These are phyloP conservation scores for Stagonosporopsis vannaccii DNA, from an alignment of 2,329 filamentous ascomycete species.

Conservation along the genomic window DNA sequence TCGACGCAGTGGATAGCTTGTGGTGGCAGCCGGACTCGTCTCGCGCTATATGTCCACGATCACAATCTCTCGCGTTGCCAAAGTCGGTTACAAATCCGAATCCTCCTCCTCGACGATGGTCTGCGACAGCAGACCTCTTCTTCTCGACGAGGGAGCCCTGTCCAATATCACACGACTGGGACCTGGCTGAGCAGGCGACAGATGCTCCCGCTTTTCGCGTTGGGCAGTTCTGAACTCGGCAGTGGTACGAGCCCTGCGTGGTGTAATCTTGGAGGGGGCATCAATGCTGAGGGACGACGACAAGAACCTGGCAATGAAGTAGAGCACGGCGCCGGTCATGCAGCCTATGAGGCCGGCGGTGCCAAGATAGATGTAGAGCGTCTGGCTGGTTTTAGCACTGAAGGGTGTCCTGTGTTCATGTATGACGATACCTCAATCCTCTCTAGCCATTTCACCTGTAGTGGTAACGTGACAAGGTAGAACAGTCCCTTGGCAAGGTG, in stretches of 20 bases:
- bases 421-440: slow-evolving; percentile 61
- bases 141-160: slow-evolving; percentile 39
- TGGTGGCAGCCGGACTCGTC: background rate
- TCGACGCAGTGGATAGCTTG: background rate
- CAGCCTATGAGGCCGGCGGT: slow-evolving; percentile 73
- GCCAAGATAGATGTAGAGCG: slow-evolving; percentile 66
- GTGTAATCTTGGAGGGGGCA: slow-evolving; percentile 9
- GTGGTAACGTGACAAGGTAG: slow-evolving; percentile 56
- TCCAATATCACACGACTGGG: slow-evolving; percentile 28
- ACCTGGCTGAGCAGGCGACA: slow-evolving; percentile 21
- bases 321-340: slow-evolving; percentile 66
- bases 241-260: slow-evolving; percentile 31
- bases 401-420: background rate
- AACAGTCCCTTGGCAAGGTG: slow-evolving; percentile 55
- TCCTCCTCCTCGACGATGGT: slow-evolving; percentile 78
- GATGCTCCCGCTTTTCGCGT: slow-evolving; percentile 31
- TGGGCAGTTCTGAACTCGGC: slow-evolving; percentile 40
- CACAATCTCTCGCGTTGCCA: background rate
- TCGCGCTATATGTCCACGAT: background rate
- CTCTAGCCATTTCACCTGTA: slow-evolving; percentile 54
- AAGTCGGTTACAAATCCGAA: slow-evolving; percentile 51
- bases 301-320: slow-evolving; percentile 63
- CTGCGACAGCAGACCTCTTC: slow-evolving; percentile 65
- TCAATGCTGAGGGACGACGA: slow-evolving; percentile 59
- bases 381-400: slow-evolving; percentile 38